Base-by-base conservation (phyloP, 2,329 filamentous ascomycete genomes). In the Ophiostoma novo-ulmi region DNA sequence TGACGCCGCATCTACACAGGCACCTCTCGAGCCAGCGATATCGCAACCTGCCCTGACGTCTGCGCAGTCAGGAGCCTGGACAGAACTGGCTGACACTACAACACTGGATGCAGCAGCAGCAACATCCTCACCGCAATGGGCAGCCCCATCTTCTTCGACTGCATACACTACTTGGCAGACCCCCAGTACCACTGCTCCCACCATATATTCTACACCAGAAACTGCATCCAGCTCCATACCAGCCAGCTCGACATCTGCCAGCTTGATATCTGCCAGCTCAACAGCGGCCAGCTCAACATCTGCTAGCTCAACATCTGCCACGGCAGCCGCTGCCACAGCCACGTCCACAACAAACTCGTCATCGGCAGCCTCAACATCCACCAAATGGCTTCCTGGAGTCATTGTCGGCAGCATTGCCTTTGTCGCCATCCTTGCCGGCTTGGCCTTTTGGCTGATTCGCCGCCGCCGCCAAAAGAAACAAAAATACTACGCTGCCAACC, bases 401-500 rank as follows among this genome's bases (percentile, higher is more conserved):
- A 74, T 78, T 14, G 70, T 75, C 22, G 75, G 75, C 64, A 70
- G 77, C 55, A 70, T 77, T 68, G 65, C 76, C 66, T 55, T 78
- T 14, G 71, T 76, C 65, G 66, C 75, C 41, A 44, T 78, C 8
- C 70, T 74, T 20, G 58, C 35, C 11, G 17, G 31, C 58, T 36
- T 72, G 22, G 69, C 52, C 63, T 61, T 66, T 13, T 70, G 36
- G 61, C 10, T 70, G 10, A 14, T 52, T 1, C 64, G 61, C n/a
- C 55, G 65, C 13, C 44, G 70, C 35, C 69, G 38, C 35, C 22
- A 20, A 22, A 65, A 65, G 1, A 38, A 65, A 10, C n/a, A 31
- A 41, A 20, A 64, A 6, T 64, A 64, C 31, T 2, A 26, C n/a
- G 8, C 36, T n/a, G 64, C 64, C 22, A 38, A 22, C 36, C 38